Evolutionary conservation across 2,329 filamentous ascomycete species (phyloP).

Genomic region (Alternaria solani): DNA sequence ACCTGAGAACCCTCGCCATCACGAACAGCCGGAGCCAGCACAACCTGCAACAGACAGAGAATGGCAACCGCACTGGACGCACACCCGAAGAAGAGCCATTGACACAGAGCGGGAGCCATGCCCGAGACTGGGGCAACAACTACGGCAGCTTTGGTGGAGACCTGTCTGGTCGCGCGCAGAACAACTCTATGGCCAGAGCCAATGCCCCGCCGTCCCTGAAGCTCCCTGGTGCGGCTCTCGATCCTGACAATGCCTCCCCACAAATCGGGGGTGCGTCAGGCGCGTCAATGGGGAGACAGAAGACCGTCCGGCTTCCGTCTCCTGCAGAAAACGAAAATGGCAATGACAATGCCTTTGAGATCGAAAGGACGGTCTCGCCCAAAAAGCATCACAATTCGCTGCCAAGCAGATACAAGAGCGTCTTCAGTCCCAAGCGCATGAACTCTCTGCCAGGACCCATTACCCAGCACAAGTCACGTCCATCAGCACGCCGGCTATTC

Average conservation of each 20-base stretch:
- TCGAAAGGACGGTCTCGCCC: conserved; percentile 52
- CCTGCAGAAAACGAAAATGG: conserved; percentile 29
- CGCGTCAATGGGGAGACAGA: conserved; percentile 21
- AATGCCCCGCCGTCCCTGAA: conserved; percentile 60
- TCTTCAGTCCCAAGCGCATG: conserved; percentile 53
- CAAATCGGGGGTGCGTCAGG: conserved; percentile 25
- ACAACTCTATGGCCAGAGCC: conserved; percentile 32
- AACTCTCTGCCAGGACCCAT: conserved; percentile 49
- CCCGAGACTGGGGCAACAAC: conserved; percentile 52
- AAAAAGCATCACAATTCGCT: conserved; percentile 39
- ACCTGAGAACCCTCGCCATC: conserved; percentile 36
- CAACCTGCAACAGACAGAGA: conserved; percentile 23
- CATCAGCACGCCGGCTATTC: conserved; percentile 52
- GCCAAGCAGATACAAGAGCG: conserved; percentile 44
- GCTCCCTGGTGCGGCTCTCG: conserved; percentile 69
- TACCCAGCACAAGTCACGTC: conserved; percentile 40
- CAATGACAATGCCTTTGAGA: conserved; percentile 55
- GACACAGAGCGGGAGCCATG: conserved; percentile 23
- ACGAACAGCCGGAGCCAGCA: conserved; percentile 32
- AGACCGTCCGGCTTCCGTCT: conserved; percentile 31
- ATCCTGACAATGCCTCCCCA: conserved; percentile 47
- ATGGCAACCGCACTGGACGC: conserved; percentile 24
- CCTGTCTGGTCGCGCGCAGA: conserved; percentile 45
- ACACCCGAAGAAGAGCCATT: conserved; percentile 45
- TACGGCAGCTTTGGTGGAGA: conserved; percentile 72